Conservation (phyloP, 768 basidiomycete genomes). For the Holtermannia corniformis region DNA sequence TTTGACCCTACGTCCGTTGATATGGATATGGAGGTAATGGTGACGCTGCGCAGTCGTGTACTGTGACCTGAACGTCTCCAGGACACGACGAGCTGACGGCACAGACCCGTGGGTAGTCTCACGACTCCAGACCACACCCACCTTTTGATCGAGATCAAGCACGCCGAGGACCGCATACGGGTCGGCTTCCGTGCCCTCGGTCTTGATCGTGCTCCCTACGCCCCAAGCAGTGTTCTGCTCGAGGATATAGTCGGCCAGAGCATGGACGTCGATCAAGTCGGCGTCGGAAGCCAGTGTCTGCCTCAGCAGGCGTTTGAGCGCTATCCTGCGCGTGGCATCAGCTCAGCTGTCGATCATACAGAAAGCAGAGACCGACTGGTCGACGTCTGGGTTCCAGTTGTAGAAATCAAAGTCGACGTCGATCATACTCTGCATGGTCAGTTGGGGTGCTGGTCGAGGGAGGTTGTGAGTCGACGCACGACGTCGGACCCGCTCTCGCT, state of each 20-base stretch:
- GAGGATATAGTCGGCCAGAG: conserved; percentile 70
- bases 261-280: conserved; percentile 57
- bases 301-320: conserved; percentile 47
- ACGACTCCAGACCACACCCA: too few relatives aligned
- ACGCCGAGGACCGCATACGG: conserved; percentile 81
- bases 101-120: too few relatives aligned
- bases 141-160: conserved; percentile 66
- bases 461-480: conserved; percentile 14
- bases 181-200: conserved; percentile 79
- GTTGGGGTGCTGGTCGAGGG: neutral
- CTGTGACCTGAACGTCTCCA: too few relatives aligned
- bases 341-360: neutral
- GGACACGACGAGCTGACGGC: too few relatives aligned
- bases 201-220: conserved; percentile 85
- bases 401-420: conserved; percentile 92
- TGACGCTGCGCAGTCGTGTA: too few relatives aligned
- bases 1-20: too few relatives aligned
- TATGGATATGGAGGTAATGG: too few relatives aligned
- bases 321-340: conserved; percentile 43
- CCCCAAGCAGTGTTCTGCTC: conserved; percentile 50
- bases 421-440: conserved; percentile 51
- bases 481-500: conserved; percentile 37
- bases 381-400: conserved; percentile 78
- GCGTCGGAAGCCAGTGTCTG: conserved; percentile 69
- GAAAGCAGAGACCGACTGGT: conserved; percentile 45